phyloP scores from a whole-genome alignment of 441 rosid species.

The Syzygium syzygioides region DNA sequence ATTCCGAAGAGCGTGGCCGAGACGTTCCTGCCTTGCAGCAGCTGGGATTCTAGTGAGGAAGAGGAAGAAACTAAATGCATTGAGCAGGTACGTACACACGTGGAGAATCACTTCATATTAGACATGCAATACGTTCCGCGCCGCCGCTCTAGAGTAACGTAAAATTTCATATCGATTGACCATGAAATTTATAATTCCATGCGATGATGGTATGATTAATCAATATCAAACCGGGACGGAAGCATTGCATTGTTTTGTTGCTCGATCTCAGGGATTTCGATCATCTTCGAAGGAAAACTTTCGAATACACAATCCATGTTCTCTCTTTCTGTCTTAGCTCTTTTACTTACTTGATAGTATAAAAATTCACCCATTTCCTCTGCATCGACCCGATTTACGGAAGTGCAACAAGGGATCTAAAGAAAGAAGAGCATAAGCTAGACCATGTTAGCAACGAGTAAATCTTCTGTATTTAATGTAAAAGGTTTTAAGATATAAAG shows the following conservation, averaged over 20 bases:
- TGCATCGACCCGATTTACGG: background rate
- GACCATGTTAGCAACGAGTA: background rate
- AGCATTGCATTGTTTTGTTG: background rate
- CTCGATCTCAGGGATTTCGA: background rate
- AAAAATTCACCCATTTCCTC: background rate
- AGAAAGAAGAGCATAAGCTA: background rate
- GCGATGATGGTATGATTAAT: background rate
- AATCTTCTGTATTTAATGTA: background rate
- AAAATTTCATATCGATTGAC: background rate
- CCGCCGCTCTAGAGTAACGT: background rate
- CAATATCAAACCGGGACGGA: background rate
- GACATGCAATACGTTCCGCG: background rate
- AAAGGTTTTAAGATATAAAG: background rate
- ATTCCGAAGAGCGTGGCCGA: slow-evolving; percentile 32
- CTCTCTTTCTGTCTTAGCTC: background rate
- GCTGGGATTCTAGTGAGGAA: slow-evolving; percentile 4
- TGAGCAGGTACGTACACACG: slow-evolving; percentile 16
- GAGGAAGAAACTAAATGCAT: slow-evolving; percentile 41
- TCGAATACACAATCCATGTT: background rate
- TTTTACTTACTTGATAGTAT: background rate
- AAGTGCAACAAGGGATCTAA: background rate
- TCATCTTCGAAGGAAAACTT: background rate
- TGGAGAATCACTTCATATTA: background rate
- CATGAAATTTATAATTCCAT: background rate
- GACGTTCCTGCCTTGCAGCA: slow-evolving; percentile 57